Base-by-base conservation (phyloP, 2,329 filamentous ascomycete genomes). In the Aspergillus clavatus region DNA sequence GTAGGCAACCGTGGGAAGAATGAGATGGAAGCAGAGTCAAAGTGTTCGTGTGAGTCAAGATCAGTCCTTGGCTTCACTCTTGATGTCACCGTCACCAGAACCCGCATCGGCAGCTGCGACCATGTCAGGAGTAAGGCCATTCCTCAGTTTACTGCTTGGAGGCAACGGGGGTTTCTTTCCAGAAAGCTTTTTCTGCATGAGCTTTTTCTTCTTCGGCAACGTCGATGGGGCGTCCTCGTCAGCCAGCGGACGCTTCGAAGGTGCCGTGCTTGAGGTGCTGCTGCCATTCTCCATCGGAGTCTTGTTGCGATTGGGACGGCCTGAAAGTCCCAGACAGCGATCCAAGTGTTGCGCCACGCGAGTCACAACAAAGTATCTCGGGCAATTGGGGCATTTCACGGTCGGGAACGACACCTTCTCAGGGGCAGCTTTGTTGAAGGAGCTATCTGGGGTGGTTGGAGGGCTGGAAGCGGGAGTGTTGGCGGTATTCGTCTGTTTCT, bases 331-430 rank as follows among this genome's bases (percentile, higher is more conserved):
- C 52, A 83, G 68, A 52, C 79, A 83, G 49, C 80, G 78, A 52
- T 82, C 79, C 43, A 82, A 58, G 58, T 83, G 79, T 57, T 80
- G 78, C 12, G 79, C 78, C 41, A 82, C 79, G 38, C 79, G 71
- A 21, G 76, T 81, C 52, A 81, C 80, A 46, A 81, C 74, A 54
- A 82, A 67, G 59, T 79, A 81, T 23, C 80, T 73, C 51, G 81
- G 81, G 58, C 79, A 83, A 51, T 76, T 77, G 7, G 78, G 79
- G 60, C 79, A 83, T 52, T 72, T 72, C 35, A 68, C 67, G 3
- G 68, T 71, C 16, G 70, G 70, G n/a, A 70, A 65, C 7, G 58
- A 59, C n/a, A 61, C 47, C 43, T 60, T 58, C 38, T 63, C 59
- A 4, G 57, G 57, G n/a, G 55, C 54, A 7, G 50, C 44, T 29